Percentiles rank a stretch among this genome's conserved stretches.
Conservation (phyloP, 139 green algal genomes). For the Chlamydomonas schloesseri region DNA sequence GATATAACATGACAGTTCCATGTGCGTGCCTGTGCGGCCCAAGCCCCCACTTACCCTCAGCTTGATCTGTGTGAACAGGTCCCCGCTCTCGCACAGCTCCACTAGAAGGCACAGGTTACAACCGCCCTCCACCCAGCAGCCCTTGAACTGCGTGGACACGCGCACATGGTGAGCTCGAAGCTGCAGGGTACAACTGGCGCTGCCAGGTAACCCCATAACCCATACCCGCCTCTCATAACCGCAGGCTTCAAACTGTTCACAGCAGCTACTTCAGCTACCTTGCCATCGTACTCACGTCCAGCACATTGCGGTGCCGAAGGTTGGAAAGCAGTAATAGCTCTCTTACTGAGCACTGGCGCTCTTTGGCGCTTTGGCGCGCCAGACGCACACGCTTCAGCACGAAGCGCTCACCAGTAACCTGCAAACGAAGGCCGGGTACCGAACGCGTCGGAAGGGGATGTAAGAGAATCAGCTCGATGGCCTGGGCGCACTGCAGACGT, state of each 20-base stretch:
- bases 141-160: slow-evolving; percentile 30
- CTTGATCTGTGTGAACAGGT: slow-evolving; percentile 49
- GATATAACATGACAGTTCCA: too few relatives aligned
- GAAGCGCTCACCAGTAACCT: slow-evolving; percentile 43
- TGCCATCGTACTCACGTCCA: slow-evolving; percentile 11
- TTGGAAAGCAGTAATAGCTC: slow-evolving; percentile 54
- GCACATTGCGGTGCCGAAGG: slow-evolving; percentile 50
- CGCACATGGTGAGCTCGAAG: too few relatives aligned
- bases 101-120: slow-evolving; percentile 52
- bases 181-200: too few relatives aligned
- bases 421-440: background rate
- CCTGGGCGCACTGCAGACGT: too few relatives aligned
- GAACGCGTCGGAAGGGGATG: too few relatives aligned
- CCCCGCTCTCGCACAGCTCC: slow-evolving; percentile 53
- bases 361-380: slow-evolving; percentile 44
- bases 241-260: too few relatives aligned
- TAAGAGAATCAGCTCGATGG: too few relatives aligned
- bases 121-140: slow-evolving; percentile 45
- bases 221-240: too few relatives aligned
- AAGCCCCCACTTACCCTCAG: background rate
- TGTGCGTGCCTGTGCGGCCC: background rate
- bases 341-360: slow-evolving; percentile 35
- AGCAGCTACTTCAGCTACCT: too few relatives aligned
- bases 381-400: slow-evolving; percentile 54
- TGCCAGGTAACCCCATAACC: too few relatives aligned